Conservation (phyloP, 108 stramenopile genomes). For the Nitzschia putrida region DNA sequence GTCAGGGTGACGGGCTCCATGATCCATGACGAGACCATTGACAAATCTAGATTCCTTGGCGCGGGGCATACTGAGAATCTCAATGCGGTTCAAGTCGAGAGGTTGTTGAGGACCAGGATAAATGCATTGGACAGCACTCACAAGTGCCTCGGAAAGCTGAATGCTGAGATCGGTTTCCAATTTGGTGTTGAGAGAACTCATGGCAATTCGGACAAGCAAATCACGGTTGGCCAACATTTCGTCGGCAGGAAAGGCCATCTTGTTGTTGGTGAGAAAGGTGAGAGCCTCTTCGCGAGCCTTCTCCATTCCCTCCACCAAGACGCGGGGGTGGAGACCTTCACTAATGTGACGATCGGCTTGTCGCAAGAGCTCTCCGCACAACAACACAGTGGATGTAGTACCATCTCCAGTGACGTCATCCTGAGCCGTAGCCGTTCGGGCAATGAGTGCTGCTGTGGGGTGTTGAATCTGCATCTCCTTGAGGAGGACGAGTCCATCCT, state of each 20-base stretch:
- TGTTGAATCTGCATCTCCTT: conserved; percentile 99
- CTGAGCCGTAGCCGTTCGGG: conserved; percentile 97
- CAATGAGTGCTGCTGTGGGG: conserved; percentile 98
- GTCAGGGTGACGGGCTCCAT: conserved; percentile 98
- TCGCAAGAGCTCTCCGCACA: conserved; percentile 95
- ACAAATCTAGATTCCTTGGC: conserved; percentile 82
- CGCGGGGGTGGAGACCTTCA: conserved; percentile 97
- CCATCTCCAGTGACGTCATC: conserved; percentile 96
- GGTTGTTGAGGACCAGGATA: conserved; percentile 47
- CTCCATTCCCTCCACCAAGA: conserved; percentile 96
- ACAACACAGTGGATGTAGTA: conserved; percentile 93
- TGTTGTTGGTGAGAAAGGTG: conserved; percentile 84
- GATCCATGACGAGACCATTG: conserved; percentile 98
- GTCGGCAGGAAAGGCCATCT: conserved; percentile 37
- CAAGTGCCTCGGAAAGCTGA: conserved; percentile 77
- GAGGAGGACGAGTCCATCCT: conserved; percentile 97
- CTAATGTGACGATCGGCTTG: conserved; percentile 91
- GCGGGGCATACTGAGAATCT: conserved; percentile 96
- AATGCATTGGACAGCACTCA: conserved; percentile 91
- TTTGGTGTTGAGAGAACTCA: conserved; percentile 94
- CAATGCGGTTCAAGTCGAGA: conserved; percentile 96
- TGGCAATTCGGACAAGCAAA: conserved; percentile 81
- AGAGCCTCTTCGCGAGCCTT: conserved; percentile 86
- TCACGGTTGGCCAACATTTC: conserved; percentile 80
- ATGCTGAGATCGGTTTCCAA: conserved; percentile 81